Evolutionary conservation across 2,329 filamentous ascomycete genomes (phyloP).

Genomic region (Sarocladium oryzae): DNA sequence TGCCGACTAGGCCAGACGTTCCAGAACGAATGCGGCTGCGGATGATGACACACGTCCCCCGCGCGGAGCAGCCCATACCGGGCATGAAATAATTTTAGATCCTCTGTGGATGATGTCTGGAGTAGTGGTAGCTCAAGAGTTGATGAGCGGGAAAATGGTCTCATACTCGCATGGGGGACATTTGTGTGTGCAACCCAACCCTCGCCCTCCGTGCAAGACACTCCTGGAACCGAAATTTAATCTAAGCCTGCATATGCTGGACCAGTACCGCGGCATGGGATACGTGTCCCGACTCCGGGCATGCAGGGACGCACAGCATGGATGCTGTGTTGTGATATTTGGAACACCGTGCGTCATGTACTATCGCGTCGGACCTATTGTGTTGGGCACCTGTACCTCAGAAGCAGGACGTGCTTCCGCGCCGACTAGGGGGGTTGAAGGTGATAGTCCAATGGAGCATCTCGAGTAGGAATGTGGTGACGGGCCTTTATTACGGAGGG

Average conservation of each 20-base stretch:
- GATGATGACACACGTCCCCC: too few species aligned
- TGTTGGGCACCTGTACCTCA: not conserved
- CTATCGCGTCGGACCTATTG: not conserved
- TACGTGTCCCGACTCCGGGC: constrained; percentile 1
- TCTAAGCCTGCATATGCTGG: not conserved
- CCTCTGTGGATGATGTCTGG: too few species aligned
- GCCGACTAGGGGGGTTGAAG: not conserved
- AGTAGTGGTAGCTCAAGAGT: too few species aligned
- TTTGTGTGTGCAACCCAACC: not conserved
- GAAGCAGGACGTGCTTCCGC: not conserved
- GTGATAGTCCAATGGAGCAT: not conserved
- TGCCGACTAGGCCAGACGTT: not conserved
- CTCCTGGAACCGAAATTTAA: not conserved
- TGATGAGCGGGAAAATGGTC: too few species aligned
- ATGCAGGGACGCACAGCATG: not conserved
- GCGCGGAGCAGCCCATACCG: too few species aligned
- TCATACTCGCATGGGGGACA: too few species aligned
- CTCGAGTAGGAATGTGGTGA: too few species aligned
- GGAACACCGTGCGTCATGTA: not conserved
- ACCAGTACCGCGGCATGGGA: constrained; percentile 1
- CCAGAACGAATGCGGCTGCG: not conserved
- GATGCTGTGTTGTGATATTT: not conserved
- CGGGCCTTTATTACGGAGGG: too few species aligned
- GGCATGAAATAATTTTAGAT: too few species aligned
- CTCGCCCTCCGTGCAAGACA: not conserved